These are phyloP conservation scores for Colletotrichum sidae DNA, from an alignment of 2,329 filamentous ascomycete genomes.

Conservation along the genomic window DNA sequence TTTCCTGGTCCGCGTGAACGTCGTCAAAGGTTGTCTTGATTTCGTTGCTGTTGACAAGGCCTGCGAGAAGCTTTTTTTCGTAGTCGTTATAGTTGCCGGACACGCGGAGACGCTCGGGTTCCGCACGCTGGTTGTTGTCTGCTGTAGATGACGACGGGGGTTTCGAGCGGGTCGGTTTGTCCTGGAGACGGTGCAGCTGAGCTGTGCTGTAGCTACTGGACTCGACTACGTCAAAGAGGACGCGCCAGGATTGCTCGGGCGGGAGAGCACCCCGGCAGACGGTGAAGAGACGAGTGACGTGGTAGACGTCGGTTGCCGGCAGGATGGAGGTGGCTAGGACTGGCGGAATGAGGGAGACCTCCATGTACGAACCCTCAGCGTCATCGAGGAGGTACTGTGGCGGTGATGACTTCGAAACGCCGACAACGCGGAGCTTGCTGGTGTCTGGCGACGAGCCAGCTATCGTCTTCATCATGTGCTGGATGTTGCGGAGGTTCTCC, in stretches of 20 bases:
- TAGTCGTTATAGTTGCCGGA: conserved; percentile 72
- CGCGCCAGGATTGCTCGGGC: conserved; percentile 25
- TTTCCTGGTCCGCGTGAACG: conserved; percentile 84
- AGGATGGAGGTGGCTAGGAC: conserved; percentile 45
- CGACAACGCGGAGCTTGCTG: conserved; percentile 32
- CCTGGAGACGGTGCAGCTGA: conserved; percentile 19
- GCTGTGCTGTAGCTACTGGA: conserved; percentile 35
- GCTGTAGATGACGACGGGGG: conserved; percentile 35
- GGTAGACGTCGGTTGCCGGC: conserved; percentile 53
- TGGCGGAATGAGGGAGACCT: conserved; percentile 39
- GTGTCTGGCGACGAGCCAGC: conserved; percentile 40
- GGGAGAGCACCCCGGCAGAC: conserved; percentile 31
- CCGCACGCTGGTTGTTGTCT: conserved; percentile 18
- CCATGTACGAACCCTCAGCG: conserved; percentile 29
- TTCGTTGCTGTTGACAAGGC: conserved; percentile 83
- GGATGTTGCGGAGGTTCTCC: conserved; percentile 61
- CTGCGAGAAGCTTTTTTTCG: conserved; percentile 84
- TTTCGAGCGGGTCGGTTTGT: conserved; percentile 34
- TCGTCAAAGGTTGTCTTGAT: conserved; percentile 90
- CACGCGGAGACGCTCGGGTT: conserved; percentile 35
- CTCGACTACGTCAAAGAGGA: conserved; percentile 38
- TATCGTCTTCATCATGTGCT: conserved; percentile 58
- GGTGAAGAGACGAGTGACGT: conserved; percentile 46
- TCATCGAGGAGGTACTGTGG: conserved; percentile 33
- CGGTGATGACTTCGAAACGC: conserved; percentile 30